Evolutionary conservation across 2,329 filamentous ascomycete genomes (phyloP), one percentile per base, ranked within the genome.

Genomic region (Trichoderma sp.): DNA sequence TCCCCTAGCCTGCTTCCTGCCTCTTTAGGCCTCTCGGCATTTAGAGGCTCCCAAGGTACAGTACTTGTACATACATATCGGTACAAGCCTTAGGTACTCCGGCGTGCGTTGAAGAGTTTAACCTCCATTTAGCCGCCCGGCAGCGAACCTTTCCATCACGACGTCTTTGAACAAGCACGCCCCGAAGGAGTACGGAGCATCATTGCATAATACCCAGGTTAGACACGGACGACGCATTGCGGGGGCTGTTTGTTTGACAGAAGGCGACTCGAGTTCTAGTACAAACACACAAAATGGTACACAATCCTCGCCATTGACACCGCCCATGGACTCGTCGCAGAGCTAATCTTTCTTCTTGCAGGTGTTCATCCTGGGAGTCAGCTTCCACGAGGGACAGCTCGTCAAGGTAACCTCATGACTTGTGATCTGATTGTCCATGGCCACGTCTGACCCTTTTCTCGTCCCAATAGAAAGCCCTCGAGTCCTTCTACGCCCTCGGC

Each of bases 401-500:
- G 89, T 98, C 76, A 90, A 90, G 83, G 92, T 92, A 87, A 24
- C 62, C 24, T 61, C 58, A 66, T 59, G 7, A 21, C 17, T 12
- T 19, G 15, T 6, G 12, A n/a, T n/a, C 10, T 21, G 14, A 24
- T 19, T 2, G 10, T 21, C 26, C 7, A 24, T 5, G 6, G 17
- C 21, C 17, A 39, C 6, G 45, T 19, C 14, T 14, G 51, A 44
- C 7, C 7, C 41, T 59, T 10, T 5, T 50, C 24, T 21, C 28
- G 12, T 21, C 10, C 9, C 7, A 30, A 3, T 68, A 87, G 89
- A 88, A 87, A 83, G 88, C 86, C 55, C 90, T 99, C 69, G 85
- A 92, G 78, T 85, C 85, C 66, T 97, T 97, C 83, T 97, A 96
- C 77, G 91, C 90, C 68, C 85, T 97, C 67, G 93, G 93, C 7